phyloP scores from a whole-genome alignment of 306 rosid genomes.

The Hippophae gyantsensis region DNA sequence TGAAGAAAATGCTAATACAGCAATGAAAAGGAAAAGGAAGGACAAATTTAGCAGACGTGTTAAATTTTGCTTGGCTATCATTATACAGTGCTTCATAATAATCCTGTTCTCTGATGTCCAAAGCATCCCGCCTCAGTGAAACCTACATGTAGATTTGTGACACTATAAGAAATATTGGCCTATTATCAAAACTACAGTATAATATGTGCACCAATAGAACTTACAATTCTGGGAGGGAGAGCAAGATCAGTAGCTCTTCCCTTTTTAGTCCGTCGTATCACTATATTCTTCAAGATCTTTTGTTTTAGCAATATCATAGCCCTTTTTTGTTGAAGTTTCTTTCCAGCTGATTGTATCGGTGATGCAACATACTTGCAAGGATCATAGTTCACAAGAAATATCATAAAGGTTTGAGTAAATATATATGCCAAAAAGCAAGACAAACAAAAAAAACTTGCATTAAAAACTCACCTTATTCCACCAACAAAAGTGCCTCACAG shows the following conservation, averaged over 20 bases:
- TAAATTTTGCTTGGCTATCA: conserved; percentile 76
- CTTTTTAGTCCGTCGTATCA: conserved; percentile 77
- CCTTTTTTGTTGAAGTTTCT: conserved; percentile 29
- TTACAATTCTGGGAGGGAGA: conserved; percentile 90
- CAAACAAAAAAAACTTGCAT: conserved; percentile 7
- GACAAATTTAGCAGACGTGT: conserved; percentile 40
- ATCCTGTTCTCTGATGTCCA: conserved; percentile 73
- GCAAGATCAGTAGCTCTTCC: conserved; percentile 94
- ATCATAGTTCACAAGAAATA: conserved; percentile 14
- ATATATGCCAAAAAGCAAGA: conserved; percentile 1
- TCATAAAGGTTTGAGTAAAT: conserved; percentile 8
- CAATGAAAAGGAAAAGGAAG: background rate
- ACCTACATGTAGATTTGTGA: conserved; percentile 33
- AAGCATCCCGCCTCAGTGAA: conserved; percentile 60
- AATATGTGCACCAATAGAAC: conserved; percentile 22
- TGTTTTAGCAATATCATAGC: conserved; percentile 74
- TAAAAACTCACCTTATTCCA: conserved; percentile 80
- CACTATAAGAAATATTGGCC: conserved; percentile 1
- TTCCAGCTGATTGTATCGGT: conserved; percentile 48
- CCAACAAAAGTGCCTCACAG: conserved; percentile 91
- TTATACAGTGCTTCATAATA: conserved; percentile 78
- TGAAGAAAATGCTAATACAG: background rate
- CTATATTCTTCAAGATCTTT: conserved; percentile 58
- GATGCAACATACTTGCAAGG: conserved; percentile 50
- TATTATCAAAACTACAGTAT: conserved; percentile 4